Evolutionary conservation across 768 basidiomycete species (phyloP), one percentile per base, ranked within the genome.

Genomic region (Kwoniella sp.): DNA sequence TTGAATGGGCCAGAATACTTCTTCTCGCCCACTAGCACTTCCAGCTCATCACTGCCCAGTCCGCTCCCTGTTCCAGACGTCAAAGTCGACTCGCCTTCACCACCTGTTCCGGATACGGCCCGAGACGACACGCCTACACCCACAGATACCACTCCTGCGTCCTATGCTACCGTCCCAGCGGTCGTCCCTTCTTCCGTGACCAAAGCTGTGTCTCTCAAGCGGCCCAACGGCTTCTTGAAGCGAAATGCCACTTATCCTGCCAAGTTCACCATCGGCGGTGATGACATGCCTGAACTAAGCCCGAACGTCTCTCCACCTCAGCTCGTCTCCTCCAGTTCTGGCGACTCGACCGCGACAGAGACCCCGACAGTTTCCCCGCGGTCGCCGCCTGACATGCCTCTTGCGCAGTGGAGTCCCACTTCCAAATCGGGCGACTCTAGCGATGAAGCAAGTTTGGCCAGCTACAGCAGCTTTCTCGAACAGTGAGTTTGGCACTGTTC

Each of bases 391-490:
- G 61, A 65, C 22, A 20, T 50, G n/a, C 47, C 49, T 28, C 31
- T 62, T 4, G 48, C 59, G 10, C 45, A 56, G 32, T 66, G 60
- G 64, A 57, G 50, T 41, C 57, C 62, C 0, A 56, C 46, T 3
- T 23, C 47, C 19, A 49, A 39, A 27, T 39, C 51, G 29, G 54
- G 28, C 29, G 26, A 43, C 39, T 53, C 46, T 25, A 48, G 40
- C 32, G 53, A 51, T 42, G 46, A 52, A 28, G 43, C 36, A 10
- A 60, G 62, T 46, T 40, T 66, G 26, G 62, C 64, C 1, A 66
- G 59, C 37, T 71, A 70, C 55, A 61, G 56, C 22, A 59, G 52
- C 46, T 68, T 73, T 41, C 54, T 73, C 23, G 66, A 71, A 42
- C 70, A 73, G 72, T 73, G 54, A 66, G 70, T 68, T 2, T 8